Base-by-base conservation (phyloP, 2,329 filamentous ascomycete genomes). In the Myriosclerotinia duriaeana region DNA sequence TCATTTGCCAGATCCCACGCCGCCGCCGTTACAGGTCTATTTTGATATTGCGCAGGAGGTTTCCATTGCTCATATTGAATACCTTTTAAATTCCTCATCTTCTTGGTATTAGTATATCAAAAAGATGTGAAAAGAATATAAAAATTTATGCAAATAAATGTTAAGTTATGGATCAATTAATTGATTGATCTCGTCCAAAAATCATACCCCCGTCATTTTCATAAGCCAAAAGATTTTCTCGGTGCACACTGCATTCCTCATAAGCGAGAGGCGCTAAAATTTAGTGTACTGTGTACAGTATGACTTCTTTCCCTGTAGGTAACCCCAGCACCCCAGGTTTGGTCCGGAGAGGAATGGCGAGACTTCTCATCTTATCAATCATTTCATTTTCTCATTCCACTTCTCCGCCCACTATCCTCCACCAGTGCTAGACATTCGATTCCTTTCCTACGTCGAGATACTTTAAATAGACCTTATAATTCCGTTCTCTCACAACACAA, bases 71-170 rank as follows among this genome's bases (percentile, higher is more conserved):
- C 84, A 77, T 91, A 88, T 76, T 85, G 87, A 74, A 93, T 87
- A 77, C 89, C 93, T 79, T 87, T 89, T 73, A 98, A 84, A 78
- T 97, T 98, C 77, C 92, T 89, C 94, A 98, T 98, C 53, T 72
- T 76, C 26, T 50, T 50, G 54, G 59, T 63, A 54, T 64, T 20
- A 56, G 53, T 65, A 61, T 53, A 12, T 26, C 61, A 58, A 38
- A 36, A 36, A 36, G 20, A 64, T 46, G 34, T 55, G 20, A 55
- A 64, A 22, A 55, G 11, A 44, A 26, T 2, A 46, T 36, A 38
- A 48, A 54, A 55, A 26, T 65, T 53, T 60, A 60, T 60, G 54
- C 64, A 60, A 44, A 60, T 65, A 52, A 46, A 20, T 20, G 26
- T 34, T 3, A 44, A 60, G 55, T 53, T 54, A 61, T 65, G 54